Conservation (phyloP, 2,329 filamentous ascomycete species). For the Ophidiomyces ophidiicola region DNA sequence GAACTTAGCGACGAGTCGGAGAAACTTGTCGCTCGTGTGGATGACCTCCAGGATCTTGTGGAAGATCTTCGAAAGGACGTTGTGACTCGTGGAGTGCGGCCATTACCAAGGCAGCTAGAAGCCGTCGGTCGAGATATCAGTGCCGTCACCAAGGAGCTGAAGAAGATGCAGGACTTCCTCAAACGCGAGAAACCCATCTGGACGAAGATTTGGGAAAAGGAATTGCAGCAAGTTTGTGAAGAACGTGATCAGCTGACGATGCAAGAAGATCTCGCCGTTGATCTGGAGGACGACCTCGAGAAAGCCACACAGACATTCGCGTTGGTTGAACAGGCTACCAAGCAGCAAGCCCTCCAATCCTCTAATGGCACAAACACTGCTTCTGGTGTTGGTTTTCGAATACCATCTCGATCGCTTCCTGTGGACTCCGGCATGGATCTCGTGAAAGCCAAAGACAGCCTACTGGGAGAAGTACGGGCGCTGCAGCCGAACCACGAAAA, state of each 20-base stretch:
- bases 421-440: slow-evolving; percentile 52
- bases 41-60: slow-evolving; percentile 92
- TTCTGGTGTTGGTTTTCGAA: slow-evolving; percentile 31
- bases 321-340: slow-evolving; percentile 94
- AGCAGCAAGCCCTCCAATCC: slow-evolving; percentile 74
- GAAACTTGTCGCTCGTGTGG: slow-evolving; percentile 77
- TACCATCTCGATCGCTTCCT: slow-evolving; percentile 41
- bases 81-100: slow-evolving; percentile 80
- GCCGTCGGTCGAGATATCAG: slow-evolving; percentile 78
- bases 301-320: slow-evolving; percentile 89
- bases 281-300: slow-evolving; percentile 87
- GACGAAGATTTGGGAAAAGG: slow-evolving; percentile 99
- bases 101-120: slow-evolving; percentile 80
- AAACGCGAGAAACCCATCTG: slow-evolving; percentile 80
- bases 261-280: slow-evolving; percentile 87
- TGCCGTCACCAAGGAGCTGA: slow-evolving; percentile 68
- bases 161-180: slow-evolving; percentile 88
- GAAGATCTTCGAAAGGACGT: slow-evolving; percentile 97
- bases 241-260: slow-evolving; percentile 89
- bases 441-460: slow-evolving; percentile 71
- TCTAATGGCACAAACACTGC: slow-evolving; percentile 31
- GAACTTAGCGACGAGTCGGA: slow-evolving; percentile 77
- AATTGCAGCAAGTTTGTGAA: slow-evolving; percentile 88
- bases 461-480: slow-evolving; percentile 85
- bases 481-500: slow-evolving; percentile 90